Base-by-base conservation (phyloP, 2,329 filamentous ascomycete genomes). In the Cyphellophora attinorum region DNA sequence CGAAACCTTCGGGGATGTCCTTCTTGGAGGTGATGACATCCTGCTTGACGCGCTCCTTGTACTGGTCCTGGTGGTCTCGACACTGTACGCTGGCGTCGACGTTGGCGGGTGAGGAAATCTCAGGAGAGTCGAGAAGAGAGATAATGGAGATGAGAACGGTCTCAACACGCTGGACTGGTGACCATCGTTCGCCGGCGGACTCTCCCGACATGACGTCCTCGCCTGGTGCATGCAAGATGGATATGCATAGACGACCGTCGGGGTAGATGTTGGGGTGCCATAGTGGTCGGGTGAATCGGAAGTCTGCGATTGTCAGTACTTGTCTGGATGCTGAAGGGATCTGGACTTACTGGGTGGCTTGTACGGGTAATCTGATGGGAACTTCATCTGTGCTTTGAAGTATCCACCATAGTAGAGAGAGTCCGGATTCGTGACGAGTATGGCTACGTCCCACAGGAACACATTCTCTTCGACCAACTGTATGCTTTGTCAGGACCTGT, bases 191-290 rank as follows among this genome's bases (percentile, higher is more conserved):
- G 39, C 80, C 81, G 5, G 91, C 89, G 25, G 74, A 63, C 61
- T 96, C 89, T 41, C 91, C 91, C 0, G 88, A 94, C 68, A 88
- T 89, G 48, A 82, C 76, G 54, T 96, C 89, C 41, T 95, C 85
- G 46, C 91, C 91, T 0, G 91, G 86, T 12, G 76, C 74, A 60
- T 98, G 89, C 8, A 98, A 76, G 51, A 98, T 98, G 29, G 88
- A 95, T 56, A 98, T 96, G 67, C 91, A 96, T 29, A 96, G 73
- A 47, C 80, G 80, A 50, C 89, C 89, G 57, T 95, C 84, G 5
- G 76, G 64, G 63, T 96, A 96, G 52, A 98, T 79, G 58, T 98
- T 98, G 3, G 89, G 89, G 58, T 98, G 89, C 62, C 77, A 85
- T 43, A 96, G 79, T 11, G 82, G 77, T 19, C 71, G 72, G 12